Base-by-base conservation (phyloP, 2,329 filamentous ascomycete genomes). In the Nemania serpens region DNA sequence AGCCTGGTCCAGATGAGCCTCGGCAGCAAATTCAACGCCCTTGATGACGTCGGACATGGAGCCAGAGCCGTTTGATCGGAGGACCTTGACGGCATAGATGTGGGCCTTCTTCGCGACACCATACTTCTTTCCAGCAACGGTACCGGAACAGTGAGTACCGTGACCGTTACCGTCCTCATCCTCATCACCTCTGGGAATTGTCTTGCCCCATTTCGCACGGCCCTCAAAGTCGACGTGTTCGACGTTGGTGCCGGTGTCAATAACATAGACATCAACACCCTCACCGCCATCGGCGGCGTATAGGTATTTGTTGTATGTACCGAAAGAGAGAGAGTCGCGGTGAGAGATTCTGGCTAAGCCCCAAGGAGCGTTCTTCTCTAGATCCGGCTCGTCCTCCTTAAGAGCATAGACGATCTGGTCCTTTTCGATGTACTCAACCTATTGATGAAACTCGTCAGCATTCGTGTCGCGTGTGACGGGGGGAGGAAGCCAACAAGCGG, bases 81-180 rank as follows among this genome's bases (percentile, higher is more conserved):
- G 90, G 42, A 99, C 95, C 89, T 99, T 99, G 84, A 99, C 93
- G 68, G 95, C 95, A 74, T 96, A 93, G 77, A 99, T 84, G 71
- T 91, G 88, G 75, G 96, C 95, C 87, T 98, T 97, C 89, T 99
- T 99, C 77, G 95, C 94, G 67, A 99, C 95, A 86, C 95, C 95
- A 76, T 97, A 99, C 84, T 97, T 97, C 88, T 95, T 96, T 76
- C 96, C 95, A 68, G 91, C 95, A 73, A 99, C 89, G 65, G 96
- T 99, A 71, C 95, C 95, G 67, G 95, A 98, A 88, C 95, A 99
- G 85, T 99, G 95, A 73, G 95, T 99, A 73, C 95, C 95, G 83
- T 99, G 95, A 65, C 95, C 95, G 73, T 99, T 99, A 77, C 95
- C 95, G 80, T 99, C 95, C 70, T 86, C 84, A 75, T 99, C 95